Base-by-base conservation (phyloP, 768 basidiomycete species). In the Nidularia sp. region DNA sequence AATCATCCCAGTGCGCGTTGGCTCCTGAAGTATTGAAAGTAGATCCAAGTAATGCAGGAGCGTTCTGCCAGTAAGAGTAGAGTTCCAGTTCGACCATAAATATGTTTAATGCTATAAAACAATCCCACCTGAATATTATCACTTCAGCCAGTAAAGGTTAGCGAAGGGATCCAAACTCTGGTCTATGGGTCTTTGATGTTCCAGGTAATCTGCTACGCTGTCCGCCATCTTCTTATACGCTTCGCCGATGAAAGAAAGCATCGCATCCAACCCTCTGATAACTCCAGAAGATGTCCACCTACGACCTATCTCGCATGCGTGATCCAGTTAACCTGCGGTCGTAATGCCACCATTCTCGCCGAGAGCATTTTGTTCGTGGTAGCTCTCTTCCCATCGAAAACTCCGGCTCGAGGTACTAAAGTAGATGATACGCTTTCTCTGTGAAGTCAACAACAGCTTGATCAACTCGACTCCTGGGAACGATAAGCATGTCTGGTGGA, bases 271-370 rank as follows among this genome's bases (percentile, higher is more conserved):
- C n/a, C 76, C 76, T 32, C 77, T 75, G 49, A 67, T 72, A 31
- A 79, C 70, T 0, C 78, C 78, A 0, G 76, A 76, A 5, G 74
- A 71, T 3, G 75, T 73, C 75, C 76, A 57, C 76, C 73, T 1
- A 69, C 70, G 0, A 78, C 74, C 77, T 76, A 80, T 10, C 77
- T 65, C 5, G 77, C 78, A 34, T 67, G 67, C 0, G 70, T 50
- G 29, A 77, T 65, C 76, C 78, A 79, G 2, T 68, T 54, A 4
- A 77, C 73, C 45, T 70, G 61, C 2, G 65, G 61, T 5, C 64
- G 54, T n/a, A 55, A 31, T 34, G 53, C 62, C 9, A 60, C 62
- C 4, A 61, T 60, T 43, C 54, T 48, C 6, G 52, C 59, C 62
- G 66, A 77, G 9, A 49, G 51, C 1, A 57, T 56, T 60, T 80